Evolutionary conservation across 345 rosid species (phyloP), one percentile per base, ranked within the genome.

Genomic region (Stellera chamaejasme): DNA sequence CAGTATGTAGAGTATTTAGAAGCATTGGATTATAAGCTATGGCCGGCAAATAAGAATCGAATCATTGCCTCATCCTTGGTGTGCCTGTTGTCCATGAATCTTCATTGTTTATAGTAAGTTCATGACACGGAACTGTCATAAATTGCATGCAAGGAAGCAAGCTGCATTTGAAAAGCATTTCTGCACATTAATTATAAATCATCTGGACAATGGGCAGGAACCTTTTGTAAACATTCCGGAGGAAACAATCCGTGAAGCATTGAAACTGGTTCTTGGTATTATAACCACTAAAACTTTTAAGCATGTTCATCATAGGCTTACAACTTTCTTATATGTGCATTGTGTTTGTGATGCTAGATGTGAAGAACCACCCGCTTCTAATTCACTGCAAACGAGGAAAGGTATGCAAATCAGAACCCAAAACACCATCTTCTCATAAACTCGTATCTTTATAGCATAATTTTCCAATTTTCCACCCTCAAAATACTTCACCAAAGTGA

Each of bases 331-430:
- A 48, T 48, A 13, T 27, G n/a, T 50, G 51, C 48, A 7, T 51
- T 27, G 27, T 10, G 19, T 45, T 28, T 50, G 19, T 2, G 27
- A 2, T 42, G 44, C 11, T 80, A 90, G 97, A 87, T 78, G 91
- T 81, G 54, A 79, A 89, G 67, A 84, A 84, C 56, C 93, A 87
- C 63, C 97, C 97, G 4, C 63, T 87, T 75, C 68, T 90, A 75
- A 85, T 90, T 73, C 97, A 90, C 52, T 90, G 96, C 79, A 87
- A 81, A 55, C 84, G 81, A 0, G 96, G 97, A 56, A 90, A 90
- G 97, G 97, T 84, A 70, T 50, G 39, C 39, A 32, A 32, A 32
- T 32, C 9, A 32, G 9, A 5, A 32, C 7, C 39, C 5, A 32
- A 5, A 32, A 8, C 39, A 5, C 39, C 39, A 32, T 32, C 39